Evolutionary conservation across 1,139 yeast species (phyloP).

Genomic region (Saccharomyces hybrid): DNA sequence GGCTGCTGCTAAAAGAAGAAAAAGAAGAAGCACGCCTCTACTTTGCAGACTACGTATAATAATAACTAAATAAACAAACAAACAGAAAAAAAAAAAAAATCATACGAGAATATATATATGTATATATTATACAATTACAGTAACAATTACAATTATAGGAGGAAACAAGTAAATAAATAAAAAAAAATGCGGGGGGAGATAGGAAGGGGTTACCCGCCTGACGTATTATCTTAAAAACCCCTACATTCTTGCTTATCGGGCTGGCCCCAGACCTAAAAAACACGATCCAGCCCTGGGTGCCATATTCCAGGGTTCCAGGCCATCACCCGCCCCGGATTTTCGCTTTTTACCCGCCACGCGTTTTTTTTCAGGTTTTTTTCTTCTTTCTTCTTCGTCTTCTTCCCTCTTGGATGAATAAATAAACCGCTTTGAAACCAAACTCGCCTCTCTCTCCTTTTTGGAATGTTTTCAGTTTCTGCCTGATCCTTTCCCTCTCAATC

Average conservation of each 20-base stretch:
- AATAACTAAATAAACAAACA: background rate
- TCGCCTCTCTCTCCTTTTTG: conserved; percentile 1
- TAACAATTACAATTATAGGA: background rate
- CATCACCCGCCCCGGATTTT: background rate
- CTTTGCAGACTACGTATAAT: background rate
- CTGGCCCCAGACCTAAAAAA: background rate
- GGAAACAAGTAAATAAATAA: background rate
- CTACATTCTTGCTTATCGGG: background rate
- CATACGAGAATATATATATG: background rate
- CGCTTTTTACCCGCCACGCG: conserved; percentile 1
- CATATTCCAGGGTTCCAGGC: background rate
- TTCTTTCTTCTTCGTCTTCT: background rate
- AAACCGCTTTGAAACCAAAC: background rate
- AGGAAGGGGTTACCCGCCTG: background rate
- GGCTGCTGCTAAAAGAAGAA: conserved; percentile 56
- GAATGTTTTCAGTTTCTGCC: background rate
- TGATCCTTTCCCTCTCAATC: background rate
- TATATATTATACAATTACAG: background rate
- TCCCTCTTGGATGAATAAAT: background rate
- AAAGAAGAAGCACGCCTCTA: background rate
- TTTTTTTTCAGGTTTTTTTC: background rate
- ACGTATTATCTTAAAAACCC: background rate
- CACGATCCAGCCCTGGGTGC: too few species aligned
- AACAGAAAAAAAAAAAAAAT: background rate
- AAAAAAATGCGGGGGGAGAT: background rate